phyloP scores from a whole-genome alignment of 169 alveolate species.

The Babesia bovis region DNA sequence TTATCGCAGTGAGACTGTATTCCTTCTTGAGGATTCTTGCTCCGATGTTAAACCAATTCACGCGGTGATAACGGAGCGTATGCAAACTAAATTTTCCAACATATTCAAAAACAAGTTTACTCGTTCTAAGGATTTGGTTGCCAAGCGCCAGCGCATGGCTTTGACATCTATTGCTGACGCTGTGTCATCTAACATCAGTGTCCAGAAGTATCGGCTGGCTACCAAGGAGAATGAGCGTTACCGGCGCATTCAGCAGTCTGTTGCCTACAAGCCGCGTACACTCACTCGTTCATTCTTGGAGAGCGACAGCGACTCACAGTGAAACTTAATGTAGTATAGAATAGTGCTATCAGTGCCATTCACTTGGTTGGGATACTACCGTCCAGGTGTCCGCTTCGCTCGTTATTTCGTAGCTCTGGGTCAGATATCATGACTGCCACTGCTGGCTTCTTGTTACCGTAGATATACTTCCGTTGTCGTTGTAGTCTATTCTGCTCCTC shows the following conservation, averaged over 20 bases:
- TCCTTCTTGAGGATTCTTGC: conserved; percentile 61
- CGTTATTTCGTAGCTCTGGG: conserved; percentile 34
- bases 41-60: conserved; percentile 64
- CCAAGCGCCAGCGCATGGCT: conserved; percentile 64
- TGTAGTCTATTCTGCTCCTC: conserved; percentile 24
- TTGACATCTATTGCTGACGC: conserved; percentile 66
- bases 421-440: conserved; percentile 38
- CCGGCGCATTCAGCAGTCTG: conserved; percentile 32
- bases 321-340: too few species aligned
- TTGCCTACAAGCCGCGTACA: conserved; percentile 23
- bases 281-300: conserved; percentile 56
- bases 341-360: not conserved
- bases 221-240: conserved; percentile 53
- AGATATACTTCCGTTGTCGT: conserved; percentile 14
- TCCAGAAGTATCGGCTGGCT: conserved; percentile 34
- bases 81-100: conserved; percentile 60
- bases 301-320: conserved; percentile 40
- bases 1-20: conserved; percentile 42
- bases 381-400: conserved; percentile 22
- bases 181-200: conserved; percentile 35
- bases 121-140: conserved; percentile 24
- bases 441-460: conserved; percentile 22
- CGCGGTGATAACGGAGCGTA: conserved; percentile 53
- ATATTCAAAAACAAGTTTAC: conserved; percentile 52
- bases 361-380: too few species aligned